Conservation (phyloP, 805 yeast genomes). For the Zygosaccharomyces lentus region DNA sequence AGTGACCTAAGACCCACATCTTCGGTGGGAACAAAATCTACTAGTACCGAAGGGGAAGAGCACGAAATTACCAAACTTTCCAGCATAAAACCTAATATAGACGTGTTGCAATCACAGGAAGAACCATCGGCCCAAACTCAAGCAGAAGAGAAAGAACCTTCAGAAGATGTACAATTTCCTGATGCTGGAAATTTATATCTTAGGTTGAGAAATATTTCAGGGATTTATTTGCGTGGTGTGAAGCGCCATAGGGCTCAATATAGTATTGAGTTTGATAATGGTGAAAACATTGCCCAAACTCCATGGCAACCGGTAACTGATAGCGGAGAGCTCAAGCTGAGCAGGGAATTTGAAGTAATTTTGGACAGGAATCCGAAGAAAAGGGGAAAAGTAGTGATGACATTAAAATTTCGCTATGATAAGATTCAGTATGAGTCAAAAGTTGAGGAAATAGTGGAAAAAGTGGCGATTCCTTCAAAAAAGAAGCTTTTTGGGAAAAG, state of each 20-base stretch:
- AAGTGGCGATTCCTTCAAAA: slow-evolving; percentile 41
- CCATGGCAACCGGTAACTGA: slow-evolving; percentile 39
- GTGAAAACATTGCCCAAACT: slow-evolving; percentile 72
- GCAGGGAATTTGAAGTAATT: slow-evolving; percentile 69
- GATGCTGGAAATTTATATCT: slow-evolving; percentile 51
- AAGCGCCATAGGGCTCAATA: slow-evolving; percentile 44
- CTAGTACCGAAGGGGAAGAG: neutral
- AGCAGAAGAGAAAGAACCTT: neutral
- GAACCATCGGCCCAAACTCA: neutral
- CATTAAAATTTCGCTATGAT: slow-evolving; percentile 63
- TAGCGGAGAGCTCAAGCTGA: slow-evolving; percentile 37
- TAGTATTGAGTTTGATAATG: slow-evolving; percentile 63
- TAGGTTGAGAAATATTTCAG: slow-evolving; percentile 44
- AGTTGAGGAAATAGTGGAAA: slow-evolving; percentile 58
- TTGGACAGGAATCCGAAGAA: slow-evolving; percentile 32
- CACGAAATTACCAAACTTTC: neutral
- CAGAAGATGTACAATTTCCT: slow-evolving; percentile 3
- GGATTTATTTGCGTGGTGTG: slow-evolving; percentile 46
- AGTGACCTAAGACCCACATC: neutral
- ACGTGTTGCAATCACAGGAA: neutral
- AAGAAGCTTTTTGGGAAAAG: slow-evolving; percentile 30
- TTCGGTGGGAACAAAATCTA: neutral
- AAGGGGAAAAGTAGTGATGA: slow-evolving; percentile 59
- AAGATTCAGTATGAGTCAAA: slow-evolving; percentile 38
- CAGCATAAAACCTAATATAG: neutral